Percentiles rank a stretch among this genome's conserved stretches.
Evolutionary conservation across 1,284 basidiomycete genomes (phyloP).

Genomic region (Fomitiporia mediterranea): DNA sequence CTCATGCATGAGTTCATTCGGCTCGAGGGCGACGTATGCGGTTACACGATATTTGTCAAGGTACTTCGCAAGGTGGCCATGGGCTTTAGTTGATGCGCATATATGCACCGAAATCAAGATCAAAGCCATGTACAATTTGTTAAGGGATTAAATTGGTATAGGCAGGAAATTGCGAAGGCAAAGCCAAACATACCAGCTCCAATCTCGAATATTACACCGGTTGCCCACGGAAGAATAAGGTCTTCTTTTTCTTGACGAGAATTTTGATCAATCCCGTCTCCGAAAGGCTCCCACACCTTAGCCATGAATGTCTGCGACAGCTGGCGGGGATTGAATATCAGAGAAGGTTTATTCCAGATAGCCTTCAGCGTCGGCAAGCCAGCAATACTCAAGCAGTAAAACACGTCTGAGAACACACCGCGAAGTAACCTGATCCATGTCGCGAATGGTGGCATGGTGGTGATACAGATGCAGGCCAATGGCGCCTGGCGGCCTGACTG

Average conservation of each 20-base stretch:
- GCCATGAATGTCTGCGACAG: constrained; percentile 57
- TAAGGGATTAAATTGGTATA: too few relatives aligned
- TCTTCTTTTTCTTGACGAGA: constrained; percentile 38
- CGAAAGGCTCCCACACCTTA: constrained; percentile 52
- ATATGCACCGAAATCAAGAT: background rate
- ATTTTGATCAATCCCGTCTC: constrained; percentile 44
- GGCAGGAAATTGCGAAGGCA: background rate
- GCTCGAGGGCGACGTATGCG: constrained; percentile 65
- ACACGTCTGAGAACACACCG: constrained; percentile 32
- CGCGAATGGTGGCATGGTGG: background rate
- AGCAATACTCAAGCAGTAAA: constrained; percentile 35
- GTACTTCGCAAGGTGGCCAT: constrained; percentile 58
- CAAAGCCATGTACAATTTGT: background rate
- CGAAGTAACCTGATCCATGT: background rate
- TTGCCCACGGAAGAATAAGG: constrained; percentile 50
- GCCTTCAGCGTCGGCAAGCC: constrained; percentile 46
- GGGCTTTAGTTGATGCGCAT: constrained; percentile 35
- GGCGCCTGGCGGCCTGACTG: too few relatives aligned
- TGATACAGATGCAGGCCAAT: background rate
- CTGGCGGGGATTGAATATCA: constrained; percentile 42
- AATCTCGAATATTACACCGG: constrained; percentile 61
- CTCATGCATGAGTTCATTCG: constrained; percentile 58
- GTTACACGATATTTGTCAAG: constrained; percentile 50
- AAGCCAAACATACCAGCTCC: constrained; percentile 51
- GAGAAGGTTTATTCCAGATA: constrained; percentile 37